Conservation (phyloP, 192 early-diverging fungal species). For the Anaeromyces robustus region DNA sequence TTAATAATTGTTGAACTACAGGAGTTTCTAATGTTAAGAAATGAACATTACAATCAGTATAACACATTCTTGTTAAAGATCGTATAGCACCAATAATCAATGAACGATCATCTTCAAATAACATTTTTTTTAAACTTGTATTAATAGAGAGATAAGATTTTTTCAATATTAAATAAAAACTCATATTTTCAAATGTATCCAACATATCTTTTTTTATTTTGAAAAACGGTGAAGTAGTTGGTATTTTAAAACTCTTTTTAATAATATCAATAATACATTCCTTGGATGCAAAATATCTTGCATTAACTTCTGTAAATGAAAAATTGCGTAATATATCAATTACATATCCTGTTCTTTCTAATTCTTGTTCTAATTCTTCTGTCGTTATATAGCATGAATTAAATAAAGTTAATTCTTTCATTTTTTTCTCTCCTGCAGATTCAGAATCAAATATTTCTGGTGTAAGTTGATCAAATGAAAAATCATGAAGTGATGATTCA, state of each 20-base stretch:
- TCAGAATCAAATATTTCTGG: neutral
- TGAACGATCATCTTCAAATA: neutral
- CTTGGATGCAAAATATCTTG: neutral
- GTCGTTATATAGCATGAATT: neutral
- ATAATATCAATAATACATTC: neutral
- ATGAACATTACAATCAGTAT: neutral
- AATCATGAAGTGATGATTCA: neutral
- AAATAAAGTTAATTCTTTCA: neutral
- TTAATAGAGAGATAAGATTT: neutral
- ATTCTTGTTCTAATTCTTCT: neutral
- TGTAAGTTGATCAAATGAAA: neutral
- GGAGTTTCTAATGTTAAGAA: neutral
- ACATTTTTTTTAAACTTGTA: neutral
- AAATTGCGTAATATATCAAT: neutral
- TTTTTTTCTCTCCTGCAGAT: neutral
- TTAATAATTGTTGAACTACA: neutral
- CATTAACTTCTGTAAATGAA: neutral
- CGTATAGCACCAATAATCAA: neutral
- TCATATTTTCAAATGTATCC: neutral
- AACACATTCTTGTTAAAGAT: neutral
- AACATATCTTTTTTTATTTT: neutral
- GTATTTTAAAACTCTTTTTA: neutral
- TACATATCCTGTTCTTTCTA: neutral
- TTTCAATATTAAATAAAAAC: neutral
- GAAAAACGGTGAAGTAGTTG: neutral